Percentiles rank a stretch among this genome's conserved stretches.
Evolutionary conservation across 768 basidiomycete species (phyloP).

Genomic region (Termitomyces sp.): DNA sequence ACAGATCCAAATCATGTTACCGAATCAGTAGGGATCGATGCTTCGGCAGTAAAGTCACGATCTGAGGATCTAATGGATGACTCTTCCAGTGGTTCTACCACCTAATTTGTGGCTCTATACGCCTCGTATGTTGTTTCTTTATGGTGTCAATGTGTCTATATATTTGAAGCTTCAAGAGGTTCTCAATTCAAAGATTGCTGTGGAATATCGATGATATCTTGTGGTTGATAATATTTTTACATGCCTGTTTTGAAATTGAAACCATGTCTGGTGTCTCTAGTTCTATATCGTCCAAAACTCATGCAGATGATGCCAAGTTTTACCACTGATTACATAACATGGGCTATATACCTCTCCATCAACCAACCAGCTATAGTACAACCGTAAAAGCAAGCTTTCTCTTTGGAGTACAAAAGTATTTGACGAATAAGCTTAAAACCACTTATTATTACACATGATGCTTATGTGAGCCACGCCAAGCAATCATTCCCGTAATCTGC

Average conservation of each 20-base stretch:
- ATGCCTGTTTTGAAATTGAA: too few relatives aligned
- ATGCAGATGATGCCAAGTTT: not conserved
- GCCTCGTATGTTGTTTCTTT: not conserved
- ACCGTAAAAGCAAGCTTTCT: too few relatives aligned
- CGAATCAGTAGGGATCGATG: conserved; percentile 1
- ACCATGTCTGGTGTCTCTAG: too few relatives aligned
- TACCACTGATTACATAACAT: not conserved
- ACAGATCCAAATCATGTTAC: not conserved
- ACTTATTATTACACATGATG: too few relatives aligned
- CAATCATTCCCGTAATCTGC: not conserved
- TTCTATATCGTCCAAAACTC: not conserved
- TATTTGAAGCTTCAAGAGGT: not conserved
- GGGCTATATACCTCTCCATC: not conserved
- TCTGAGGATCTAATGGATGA: conserved; percentile 20
- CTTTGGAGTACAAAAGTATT: too few relatives aligned
- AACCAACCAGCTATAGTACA: too few relatives aligned
- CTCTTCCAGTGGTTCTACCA: conserved; percentile 6
- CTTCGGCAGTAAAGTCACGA: conserved; percentile 2
- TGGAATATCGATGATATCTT: not conserved
- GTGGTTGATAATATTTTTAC: not conserved
- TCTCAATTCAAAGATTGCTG: not conserved
- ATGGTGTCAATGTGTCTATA: not conserved
- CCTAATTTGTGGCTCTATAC: conserved; percentile 3
- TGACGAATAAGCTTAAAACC: too few relatives aligned
- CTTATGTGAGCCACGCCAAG: too few relatives aligned